Conservation (phyloP, 2,329 filamentous ascomycete genomes). For the Pezicula neosporulosa region DNA sequence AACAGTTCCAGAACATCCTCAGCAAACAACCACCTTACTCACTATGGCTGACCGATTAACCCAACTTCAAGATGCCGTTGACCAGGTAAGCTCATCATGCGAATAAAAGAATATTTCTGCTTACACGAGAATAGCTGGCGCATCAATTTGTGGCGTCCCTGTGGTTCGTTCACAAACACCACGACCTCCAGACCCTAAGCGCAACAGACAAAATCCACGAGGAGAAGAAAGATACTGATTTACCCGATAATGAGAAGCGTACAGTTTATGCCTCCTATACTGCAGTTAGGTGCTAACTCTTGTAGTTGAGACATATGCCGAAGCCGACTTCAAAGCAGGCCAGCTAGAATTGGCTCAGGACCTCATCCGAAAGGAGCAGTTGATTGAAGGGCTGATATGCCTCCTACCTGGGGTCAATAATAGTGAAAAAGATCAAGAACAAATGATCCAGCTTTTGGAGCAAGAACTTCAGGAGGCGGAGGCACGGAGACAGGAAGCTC, state of each 20-base stretch:
- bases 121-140: conserved; percentile 46
- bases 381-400: conserved; percentile 75
- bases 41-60: conserved; percentile 73
- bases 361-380: conserved; percentile 75
- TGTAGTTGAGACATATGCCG: conserved; percentile 56
- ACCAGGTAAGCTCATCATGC: conserved; percentile 54
- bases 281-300: conserved; percentile 11
- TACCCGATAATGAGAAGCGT: conserved; percentile 13
- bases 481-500: conserved; percentile 56
- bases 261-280: conserved; percentile 6
- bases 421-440: conserved; percentile 73
- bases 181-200: conserved; percentile 59
- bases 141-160: conserved; percentile 66
- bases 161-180: conserved; percentile 64
- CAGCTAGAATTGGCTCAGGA: conserved; percentile 73
- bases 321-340: conserved; percentile 62
- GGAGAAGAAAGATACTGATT: conserved; percentile 42
- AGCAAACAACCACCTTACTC: background rate
- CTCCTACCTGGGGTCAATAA: conserved; percentile 74
- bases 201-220: conserved; percentile 57
- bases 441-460: conserved; percentile 61
- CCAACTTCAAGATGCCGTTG: conserved; percentile 80
- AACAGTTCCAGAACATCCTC: background rate
- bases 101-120: background rate
- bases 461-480: conserved; percentile 63